Percentiles rank a stretch among this genome's conserved stretches.
Conservation (phyloP, 768 basidiomycete species). For the Lentinus brumalis region DNA sequence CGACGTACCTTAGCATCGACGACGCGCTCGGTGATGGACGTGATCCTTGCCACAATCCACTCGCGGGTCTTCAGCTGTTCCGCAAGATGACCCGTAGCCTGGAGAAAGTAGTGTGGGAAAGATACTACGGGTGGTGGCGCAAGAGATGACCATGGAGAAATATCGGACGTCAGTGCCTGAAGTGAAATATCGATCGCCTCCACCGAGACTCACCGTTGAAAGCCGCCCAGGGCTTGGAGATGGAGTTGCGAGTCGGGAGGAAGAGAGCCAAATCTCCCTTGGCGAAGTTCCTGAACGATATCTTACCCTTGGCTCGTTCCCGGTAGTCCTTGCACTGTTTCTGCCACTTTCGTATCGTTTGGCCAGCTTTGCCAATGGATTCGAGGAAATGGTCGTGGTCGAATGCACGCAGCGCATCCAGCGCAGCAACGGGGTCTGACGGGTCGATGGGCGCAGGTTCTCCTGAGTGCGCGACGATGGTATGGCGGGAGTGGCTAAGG, state of each 20-base stretch:
- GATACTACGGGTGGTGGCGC: slow-evolving; percentile 56
- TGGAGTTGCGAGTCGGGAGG: slow-evolving; percentile 91
- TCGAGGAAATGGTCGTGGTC: slow-evolving; percentile 88
- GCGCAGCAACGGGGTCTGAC: slow-evolving; percentile 67
- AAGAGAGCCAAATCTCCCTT: slow-evolving; percentile 96
- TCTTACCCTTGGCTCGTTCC: slow-evolving; percentile 94
- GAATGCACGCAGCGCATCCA: slow-evolving; percentile 71
- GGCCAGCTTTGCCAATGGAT: slow-evolving; percentile 76
- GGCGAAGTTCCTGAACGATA: slow-evolving; percentile 92
- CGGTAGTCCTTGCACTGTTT: slow-evolving; percentile 96
- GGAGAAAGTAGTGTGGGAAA: slow-evolving; percentile 96
- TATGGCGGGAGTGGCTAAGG: slow-evolving; percentile 51
- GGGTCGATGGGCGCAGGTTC: slow-evolving; percentile 81
- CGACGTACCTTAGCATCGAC: slow-evolving; percentile 72
- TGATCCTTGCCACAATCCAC: slow-evolving; percentile 94
- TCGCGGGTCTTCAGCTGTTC: slow-evolving; percentile 90
- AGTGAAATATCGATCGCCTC: slow-evolving; percentile 6
- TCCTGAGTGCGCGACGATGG: slow-evolving; percentile 49
- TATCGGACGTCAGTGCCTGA: slow-evolving; percentile 29
- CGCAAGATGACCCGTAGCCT: slow-evolving; percentile 81
- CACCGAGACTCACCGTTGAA: slow-evolving; percentile 77
- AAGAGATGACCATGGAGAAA: slow-evolving; percentile 31
- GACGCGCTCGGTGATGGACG: slow-evolving; percentile 82
- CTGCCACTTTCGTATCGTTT: slow-evolving; percentile 93
- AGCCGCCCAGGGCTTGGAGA: slow-evolving; percentile 95